Evolutionary conservation across 345 rosid species (phyloP).

Genomic region (Hypericum androsaemum): DNA sequence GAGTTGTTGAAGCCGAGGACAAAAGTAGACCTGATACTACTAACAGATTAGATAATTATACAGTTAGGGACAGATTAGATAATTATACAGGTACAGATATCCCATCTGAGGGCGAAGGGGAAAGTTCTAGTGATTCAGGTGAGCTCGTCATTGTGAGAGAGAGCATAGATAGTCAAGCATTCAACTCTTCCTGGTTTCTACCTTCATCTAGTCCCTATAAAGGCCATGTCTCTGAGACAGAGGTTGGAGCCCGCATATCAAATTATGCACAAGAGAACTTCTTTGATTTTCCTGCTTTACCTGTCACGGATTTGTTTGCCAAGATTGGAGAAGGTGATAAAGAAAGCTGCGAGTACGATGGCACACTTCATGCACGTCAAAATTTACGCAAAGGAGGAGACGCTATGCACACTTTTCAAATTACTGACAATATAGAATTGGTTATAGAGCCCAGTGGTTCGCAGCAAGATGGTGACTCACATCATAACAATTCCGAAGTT

Average conservation of each 20-base stretch:
- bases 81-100: constrained; percentile 38
- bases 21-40: constrained; percentile 32
- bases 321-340: constrained; percentile 40
- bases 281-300: constrained; percentile 62
- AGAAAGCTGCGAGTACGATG: constrained; percentile 30
- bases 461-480: constrained; percentile 23
- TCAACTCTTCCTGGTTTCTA: constrained; percentile 38
- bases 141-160: constrained; percentile 48
- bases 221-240: constrained; percentile 28
- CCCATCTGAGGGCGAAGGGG: constrained; percentile 33
- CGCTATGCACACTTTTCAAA: constrained; percentile 67
- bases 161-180: constrained; percentile 43
- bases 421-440: constrained; percentile 62
- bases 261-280: constrained; percentile 32
- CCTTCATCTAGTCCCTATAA: constrained; percentile 33
- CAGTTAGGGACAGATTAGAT: constrained; percentile 28
- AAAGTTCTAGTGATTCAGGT: constrained; percentile 47
- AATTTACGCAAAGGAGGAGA: constrained; percentile 40
- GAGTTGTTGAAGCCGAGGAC: constrained; percentile 30
- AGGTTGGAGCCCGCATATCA: constrained; percentile 27
- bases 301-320: constrained; percentile 66
- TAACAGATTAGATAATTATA: constrained; percentile 32
- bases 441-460: constrained; percentile 51
- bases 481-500: constrained; percentile 37
- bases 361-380: constrained; percentile 25